These are phyloP conservation scores for Candida sphagnicola DNA, from an alignment of 805 yeast species.

Conservation along the genomic window DNA sequence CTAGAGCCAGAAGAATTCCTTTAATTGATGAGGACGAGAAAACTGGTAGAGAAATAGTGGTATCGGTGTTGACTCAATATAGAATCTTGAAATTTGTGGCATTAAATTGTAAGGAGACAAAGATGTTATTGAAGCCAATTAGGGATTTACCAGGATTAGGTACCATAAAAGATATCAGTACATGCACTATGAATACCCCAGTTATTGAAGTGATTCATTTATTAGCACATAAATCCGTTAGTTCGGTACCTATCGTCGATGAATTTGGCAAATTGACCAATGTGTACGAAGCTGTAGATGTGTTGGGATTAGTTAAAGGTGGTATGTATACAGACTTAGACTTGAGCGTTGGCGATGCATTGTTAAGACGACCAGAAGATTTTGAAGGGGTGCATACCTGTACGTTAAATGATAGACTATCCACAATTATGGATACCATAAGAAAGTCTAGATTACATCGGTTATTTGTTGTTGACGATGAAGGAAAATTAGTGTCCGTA, in stretches of 20 bases:
- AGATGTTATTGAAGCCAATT: constrained; percentile 73
- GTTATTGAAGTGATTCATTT: constrained; percentile 89
- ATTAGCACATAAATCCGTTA: constrained; percentile 73
- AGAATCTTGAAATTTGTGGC: constrained; percentile 94
- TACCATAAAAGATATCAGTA: constrained; percentile 49
- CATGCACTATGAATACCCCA: constrained; percentile 86
- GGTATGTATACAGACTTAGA: constrained; percentile 90
- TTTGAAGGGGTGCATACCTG: constrained; percentile 98
- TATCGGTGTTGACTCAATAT: constrained; percentile 92
- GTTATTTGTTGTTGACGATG: constrained; percentile 85
- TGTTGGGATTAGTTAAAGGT: constrained; percentile 86
- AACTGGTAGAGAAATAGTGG: constrained; percentile 90
- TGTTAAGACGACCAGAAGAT: constrained; percentile 89
- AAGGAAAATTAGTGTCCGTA: constrained; percentile 73
- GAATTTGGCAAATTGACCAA: constrained; percentile 65
- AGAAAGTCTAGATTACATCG: constrained; percentile 89
- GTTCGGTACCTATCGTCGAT: constrained; percentile 91
- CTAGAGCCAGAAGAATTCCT: constrained; percentile 90
- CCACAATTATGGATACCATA: constrained; percentile 89
- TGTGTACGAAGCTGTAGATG: constrained; percentile 95
- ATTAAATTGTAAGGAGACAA: constrained; percentile 91
- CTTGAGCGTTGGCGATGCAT: constrained; percentile 91
- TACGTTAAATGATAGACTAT: constrained; percentile 77
- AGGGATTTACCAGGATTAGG: constrained; percentile 66
- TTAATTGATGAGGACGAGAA: constrained; percentile 91